Base-by-base conservation (phyloP, 1,284 basidiomycete genomes). In the Leccinum fallax region DNA sequence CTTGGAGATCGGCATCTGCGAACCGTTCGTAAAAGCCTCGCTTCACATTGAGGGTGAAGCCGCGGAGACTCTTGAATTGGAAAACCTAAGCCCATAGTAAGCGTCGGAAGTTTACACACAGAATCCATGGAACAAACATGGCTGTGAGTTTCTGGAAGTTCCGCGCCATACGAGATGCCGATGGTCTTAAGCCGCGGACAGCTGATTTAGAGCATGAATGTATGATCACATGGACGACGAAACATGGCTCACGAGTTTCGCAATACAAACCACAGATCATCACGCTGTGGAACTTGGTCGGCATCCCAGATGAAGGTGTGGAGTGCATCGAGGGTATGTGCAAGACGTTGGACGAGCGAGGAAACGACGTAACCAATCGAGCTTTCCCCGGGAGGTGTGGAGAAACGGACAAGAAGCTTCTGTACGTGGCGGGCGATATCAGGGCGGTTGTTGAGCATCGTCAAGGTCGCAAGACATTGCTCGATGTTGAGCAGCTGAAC, bases 231-330 rank as follows among this genome's bases (percentile, higher is more conserved):
- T 21, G 21, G 28, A 16, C 5, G 40, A 55, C 9, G 13, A 51
- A 15, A 6, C 34, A 24, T 38, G 15, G 77, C 83, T 69, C 71
- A 90, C 89, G 83, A 84, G 60, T 82, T 73, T 40, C 87, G 82
- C 65, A 91, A 77, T 59, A 85, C 83, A 63, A 87, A 83, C 89
- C 89, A 91, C 85, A 91, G 87, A 63, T 87, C 84, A 65, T 91
- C 89, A 63, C 84, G 78, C 40, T 80, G 83, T 2, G 88, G 82
- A 36, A 84, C 74, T 67, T 89, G 88, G 58, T 88, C 85, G 4
- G 82, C 86, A 63, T 86, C 85, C 89, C 89, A 91, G 34, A 82
- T 75, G 66, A 91, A 91, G 10, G 78, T 83, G 34, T 79, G 77
- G 54, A 91, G 78, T 21, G 86, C 86, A 59, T 90, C 89, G 49